Evolutionary conservation across 2,329 filamentous ascomycete species (phyloP).

Genomic region (Alternaria alternata): DNA sequence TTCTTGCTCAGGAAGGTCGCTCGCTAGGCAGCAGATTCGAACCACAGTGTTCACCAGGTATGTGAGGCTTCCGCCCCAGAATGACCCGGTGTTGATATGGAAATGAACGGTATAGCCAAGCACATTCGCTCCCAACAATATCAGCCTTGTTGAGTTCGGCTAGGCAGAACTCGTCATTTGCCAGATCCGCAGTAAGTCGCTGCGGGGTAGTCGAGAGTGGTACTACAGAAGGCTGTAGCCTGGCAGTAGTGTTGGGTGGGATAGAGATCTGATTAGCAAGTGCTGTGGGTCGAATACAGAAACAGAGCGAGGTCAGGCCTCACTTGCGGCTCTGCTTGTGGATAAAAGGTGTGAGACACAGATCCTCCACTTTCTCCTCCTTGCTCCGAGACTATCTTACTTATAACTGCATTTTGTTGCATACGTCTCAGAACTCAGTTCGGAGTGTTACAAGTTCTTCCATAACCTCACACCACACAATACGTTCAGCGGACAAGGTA

Average conservation of each 20-base stretch:
- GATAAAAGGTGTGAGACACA: constrained; percentile 22
- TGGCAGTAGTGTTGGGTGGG: constrained; percentile 10
- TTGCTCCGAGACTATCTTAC: neutral
- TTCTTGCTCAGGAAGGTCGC: constrained; percentile 7
- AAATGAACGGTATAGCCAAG: neutral
- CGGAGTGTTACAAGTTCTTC: neutral
- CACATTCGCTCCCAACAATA: constrained; percentile 4
- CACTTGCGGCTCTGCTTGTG: constrained; percentile 16
- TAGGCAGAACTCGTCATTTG: constrained; percentile 14
- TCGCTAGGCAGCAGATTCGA: constrained; percentile 22
- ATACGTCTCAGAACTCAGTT: neutral
- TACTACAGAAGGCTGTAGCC: constrained; percentile 11
- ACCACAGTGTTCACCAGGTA: constrained; percentile 18
- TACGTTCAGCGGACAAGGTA: neutral
- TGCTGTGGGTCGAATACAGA: neutral
- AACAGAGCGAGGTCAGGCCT: constrained; percentile 8
- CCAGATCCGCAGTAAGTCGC: neutral
- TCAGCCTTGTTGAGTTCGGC: constrained; percentile 13
- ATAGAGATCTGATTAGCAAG: constrained; percentile 2
- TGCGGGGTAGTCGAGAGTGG: constrained; percentile 16
- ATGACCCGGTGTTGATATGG: constrained; percentile 3
- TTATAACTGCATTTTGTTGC: neutral
- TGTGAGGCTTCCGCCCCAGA: constrained; percentile 7
- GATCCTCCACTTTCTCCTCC: constrained; percentile 5
- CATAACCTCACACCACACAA: neutral